Percentiles rank a stretch among this genome's conserved stretches.
phyloP scores from a whole-genome alignment of 306 rosid species.

The Corylus avellana region DNA sequence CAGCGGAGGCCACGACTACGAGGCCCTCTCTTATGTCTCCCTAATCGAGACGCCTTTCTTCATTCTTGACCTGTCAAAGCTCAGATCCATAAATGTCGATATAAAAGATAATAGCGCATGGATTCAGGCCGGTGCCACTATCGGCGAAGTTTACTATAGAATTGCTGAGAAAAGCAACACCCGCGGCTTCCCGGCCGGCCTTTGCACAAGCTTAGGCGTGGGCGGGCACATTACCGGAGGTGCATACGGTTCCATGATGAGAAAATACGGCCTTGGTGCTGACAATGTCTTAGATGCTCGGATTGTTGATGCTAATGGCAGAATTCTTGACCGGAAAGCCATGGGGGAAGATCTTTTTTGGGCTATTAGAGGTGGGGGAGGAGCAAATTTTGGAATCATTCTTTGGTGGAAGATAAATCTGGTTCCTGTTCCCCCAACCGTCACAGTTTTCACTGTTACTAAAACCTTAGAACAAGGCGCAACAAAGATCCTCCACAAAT shows the following conservation, averaged over 20 bases:
- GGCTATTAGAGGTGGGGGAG: background rate
- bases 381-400: background rate
- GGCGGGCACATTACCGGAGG: background rate
- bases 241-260: background rate
- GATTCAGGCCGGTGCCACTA: background rate
- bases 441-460: background rate
- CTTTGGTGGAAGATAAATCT: background rate
- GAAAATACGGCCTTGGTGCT: background rate
- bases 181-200: background rate
- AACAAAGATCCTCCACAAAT: too few species aligned
- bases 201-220: background rate
- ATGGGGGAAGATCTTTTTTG: background rate
- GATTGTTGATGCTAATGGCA: too few species aligned
- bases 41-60: constrained; percentile 23
- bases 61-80: constrained; percentile 23
- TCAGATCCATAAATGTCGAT: constrained; percentile 18
- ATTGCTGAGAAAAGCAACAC: background rate
- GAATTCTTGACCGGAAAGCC: background rate
- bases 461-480: background rate
- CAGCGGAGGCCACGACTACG: constrained; percentile 6
- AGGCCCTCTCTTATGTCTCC: constrained; percentile 24
- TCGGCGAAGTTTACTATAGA: background rate
- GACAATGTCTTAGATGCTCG: background rate
- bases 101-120: constrained; percentile 15
- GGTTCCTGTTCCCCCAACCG: background rate